A percentile compares a stretch with the other conserved stretches of the same genome.
Conservation (phyloP, 345 rosid genomes). For the Xanthoceras sorbifolium region DNA sequence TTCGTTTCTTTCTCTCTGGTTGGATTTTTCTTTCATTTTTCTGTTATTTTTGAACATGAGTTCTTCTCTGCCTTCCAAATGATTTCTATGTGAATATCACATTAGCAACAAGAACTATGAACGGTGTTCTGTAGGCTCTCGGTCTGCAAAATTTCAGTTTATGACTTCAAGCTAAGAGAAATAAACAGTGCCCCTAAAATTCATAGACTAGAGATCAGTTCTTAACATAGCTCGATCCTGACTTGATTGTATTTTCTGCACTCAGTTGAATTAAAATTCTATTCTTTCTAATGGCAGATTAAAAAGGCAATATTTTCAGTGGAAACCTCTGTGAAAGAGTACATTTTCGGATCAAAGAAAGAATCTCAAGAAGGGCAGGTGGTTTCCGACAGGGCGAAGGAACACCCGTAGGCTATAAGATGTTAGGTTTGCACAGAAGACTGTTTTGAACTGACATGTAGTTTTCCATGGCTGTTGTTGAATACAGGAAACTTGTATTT, state of each 20-base stretch:
- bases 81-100: background rate
- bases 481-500: background rate
- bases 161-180: background rate
- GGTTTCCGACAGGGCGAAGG: conserved; percentile 24
- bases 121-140: background rate
- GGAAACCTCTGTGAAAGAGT: conserved; percentile 56
- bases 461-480: conserved; percentile 7
- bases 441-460: background rate
- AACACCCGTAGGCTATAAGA: conserved; percentile 20
- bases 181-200: background rate
- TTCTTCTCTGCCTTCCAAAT: background rate
- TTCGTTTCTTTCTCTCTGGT: background rate
- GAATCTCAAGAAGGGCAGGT: conserved; percentile 29
- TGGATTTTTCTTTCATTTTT: background rate
- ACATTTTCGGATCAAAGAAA: conserved; percentile 54
- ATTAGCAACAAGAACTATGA: background rate
- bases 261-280: background rate
- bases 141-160: background rate
- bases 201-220: background rate
- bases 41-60: background rate
- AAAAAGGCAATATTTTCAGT: conserved; percentile 61
- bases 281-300: conserved; percentile 49
- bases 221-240: background rate
- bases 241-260: background rate
- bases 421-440: background rate